phyloP scores from a whole-genome alignment of 139 green algal genomes.

The Chlorella vulgaris region DNA sequence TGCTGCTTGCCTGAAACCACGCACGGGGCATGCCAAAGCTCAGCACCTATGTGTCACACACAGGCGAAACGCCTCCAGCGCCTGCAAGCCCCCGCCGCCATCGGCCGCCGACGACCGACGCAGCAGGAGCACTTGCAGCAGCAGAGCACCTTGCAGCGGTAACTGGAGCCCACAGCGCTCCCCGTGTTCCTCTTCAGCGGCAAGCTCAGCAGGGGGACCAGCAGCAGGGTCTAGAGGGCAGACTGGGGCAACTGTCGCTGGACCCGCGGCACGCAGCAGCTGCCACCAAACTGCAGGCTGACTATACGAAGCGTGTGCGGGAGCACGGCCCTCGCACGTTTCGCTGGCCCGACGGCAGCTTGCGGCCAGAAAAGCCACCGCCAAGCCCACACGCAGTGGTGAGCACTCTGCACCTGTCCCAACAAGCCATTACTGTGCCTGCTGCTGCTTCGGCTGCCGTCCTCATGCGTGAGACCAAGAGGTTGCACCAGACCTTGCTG shows the following conservation, averaged over 20 bases:
- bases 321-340: conserved; percentile 36
- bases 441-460: too few species aligned
- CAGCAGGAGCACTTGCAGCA: neutral
- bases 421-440: neutral
- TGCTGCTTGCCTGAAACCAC: neutral
- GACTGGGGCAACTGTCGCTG: neutral
- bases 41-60: conserved; percentile 10
- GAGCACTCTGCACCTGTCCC: neutral
- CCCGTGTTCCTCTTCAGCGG: neutral
- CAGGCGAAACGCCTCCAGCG: neutral
- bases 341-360: conserved; percentile 44
- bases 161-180: neutral
- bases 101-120: too few species aligned
- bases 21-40: conserved; percentile 30
- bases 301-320: conserved; percentile 31
- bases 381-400: conserved; percentile 39
- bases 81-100: too few species aligned
- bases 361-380: conserved; percentile 27
- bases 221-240: neutral
- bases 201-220: neutral
- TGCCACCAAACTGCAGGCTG: conserved; percentile 7
- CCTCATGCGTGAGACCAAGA: too few species aligned
- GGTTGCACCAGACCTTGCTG: too few species aligned
- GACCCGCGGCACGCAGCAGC: neutral
- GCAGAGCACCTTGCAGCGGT: neutral